Conservation (phyloP, 2,329 filamentous ascomycete genomes). For the Fusarium phyllophilum region DNA sequence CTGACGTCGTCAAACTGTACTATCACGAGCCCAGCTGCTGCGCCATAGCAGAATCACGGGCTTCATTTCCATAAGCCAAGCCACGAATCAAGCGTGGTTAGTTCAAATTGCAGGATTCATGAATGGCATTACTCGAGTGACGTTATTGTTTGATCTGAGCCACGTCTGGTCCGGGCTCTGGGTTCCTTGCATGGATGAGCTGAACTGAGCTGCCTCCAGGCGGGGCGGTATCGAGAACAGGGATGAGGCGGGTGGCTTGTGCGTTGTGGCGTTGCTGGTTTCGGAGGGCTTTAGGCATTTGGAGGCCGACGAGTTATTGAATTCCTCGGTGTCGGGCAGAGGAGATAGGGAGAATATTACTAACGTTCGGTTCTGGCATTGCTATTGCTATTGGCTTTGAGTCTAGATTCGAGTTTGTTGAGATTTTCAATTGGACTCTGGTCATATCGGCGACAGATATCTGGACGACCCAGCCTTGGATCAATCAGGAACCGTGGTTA, state of each 20-base stretch:
- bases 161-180: conserved; percentile 17
- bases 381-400: neutral
- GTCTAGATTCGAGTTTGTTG: neutral
- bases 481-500: neutral
- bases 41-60: conserved; percentile 16
- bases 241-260: conserved; percentile 21
- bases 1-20: conserved; percentile 7
- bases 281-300: neutral
- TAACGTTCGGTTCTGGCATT: neutral
- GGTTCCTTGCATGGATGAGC: conserved; percentile 27
- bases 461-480: neutral
- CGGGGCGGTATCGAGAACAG: conserved; percentile 22
- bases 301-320: conserved; percentile 3
- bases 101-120: conserved; percentile 26
- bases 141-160: conserved; percentile 32
- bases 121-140: conserved; percentile 29
- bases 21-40: conserved; percentile 17
- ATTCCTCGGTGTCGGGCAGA: neutral
- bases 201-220: conserved; percentile 29
- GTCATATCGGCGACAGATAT: neutral
- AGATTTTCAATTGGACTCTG: neutral
- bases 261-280: conserved; percentile 22
- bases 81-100: conserved; percentile 3
- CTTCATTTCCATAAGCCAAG: conserved; percentile 8
- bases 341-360: neutral